These are phyloP conservation scores for Calophaca sinica DNA, from an alignment of 306 rosid genomes.

Conservation along the genomic window DNA sequence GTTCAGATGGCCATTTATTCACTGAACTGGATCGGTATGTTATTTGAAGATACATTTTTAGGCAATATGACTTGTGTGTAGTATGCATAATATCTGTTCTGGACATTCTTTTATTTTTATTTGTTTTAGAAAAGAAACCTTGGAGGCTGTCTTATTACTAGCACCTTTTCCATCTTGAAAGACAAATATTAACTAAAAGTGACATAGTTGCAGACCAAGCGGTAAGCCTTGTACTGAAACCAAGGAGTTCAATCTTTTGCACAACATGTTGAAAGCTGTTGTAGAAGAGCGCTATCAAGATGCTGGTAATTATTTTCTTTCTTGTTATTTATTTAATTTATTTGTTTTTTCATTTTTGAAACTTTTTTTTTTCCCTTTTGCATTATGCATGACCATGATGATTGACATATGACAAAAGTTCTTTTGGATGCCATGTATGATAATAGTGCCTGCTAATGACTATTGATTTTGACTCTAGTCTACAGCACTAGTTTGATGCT, in stretches of 20 bases:
- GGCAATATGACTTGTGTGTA: conserved; percentile 15
- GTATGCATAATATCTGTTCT: conserved; percentile 18
- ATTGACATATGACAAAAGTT: not conserved
- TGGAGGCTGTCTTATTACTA: conserved; percentile 21
- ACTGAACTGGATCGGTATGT: conserved; percentile 86
- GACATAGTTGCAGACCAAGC: conserved; percentile 73
- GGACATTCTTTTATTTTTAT: too few relatives aligned
- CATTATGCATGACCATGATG: not conserved
- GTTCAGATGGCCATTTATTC: conserved; percentile 83
- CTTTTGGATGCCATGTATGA: too few relatives aligned
- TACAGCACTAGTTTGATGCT: too few relatives aligned
- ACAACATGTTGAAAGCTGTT: conserved; percentile 93
- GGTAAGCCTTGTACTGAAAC: conserved; percentile 90
- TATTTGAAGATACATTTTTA: conserved; percentile 1
- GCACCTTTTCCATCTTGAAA: conserved; percentile 18
- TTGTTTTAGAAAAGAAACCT: not conserved
- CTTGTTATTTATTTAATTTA: conserved; percentile 9
- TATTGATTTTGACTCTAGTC: too few relatives aligned
- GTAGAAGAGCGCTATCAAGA: conserved; percentile 96
- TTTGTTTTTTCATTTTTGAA: not conserved
- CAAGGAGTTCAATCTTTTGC: conserved; percentile 81
- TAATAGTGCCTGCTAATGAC: too few relatives aligned
- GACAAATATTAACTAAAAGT: conserved; percentile 32
- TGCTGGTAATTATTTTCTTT: conserved; percentile 70
- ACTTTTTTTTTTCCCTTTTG: not conserved